These are phyloP conservation scores for Baorangia bicolor DNA, from an alignment of 768 basidiomycete genomes.

Conservation along the genomic window DNA sequence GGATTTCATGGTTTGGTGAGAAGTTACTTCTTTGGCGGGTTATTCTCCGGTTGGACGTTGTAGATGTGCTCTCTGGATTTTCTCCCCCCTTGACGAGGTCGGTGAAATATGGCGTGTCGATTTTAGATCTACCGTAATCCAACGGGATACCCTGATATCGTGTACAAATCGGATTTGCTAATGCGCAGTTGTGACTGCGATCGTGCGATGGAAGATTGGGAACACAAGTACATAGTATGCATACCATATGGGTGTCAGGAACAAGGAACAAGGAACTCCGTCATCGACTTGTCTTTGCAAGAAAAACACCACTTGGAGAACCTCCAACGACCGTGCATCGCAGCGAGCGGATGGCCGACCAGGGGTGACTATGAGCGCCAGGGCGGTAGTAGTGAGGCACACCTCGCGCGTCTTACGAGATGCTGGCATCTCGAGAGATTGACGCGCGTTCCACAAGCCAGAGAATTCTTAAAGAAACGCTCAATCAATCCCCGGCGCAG, in stretches of 20 bases:
- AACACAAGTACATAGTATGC: not conserved
- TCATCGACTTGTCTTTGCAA: not conserved
- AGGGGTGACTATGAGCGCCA: not conserved
- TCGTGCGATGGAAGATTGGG: not conserved
- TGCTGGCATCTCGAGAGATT: not conserved
- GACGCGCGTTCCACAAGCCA: not conserved
- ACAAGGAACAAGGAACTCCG: not conserved
- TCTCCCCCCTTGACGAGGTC: constrained; percentile 2
- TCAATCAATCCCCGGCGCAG: not conserved
- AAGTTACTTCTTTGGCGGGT: not conserved
- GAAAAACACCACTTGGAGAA: not conserved
- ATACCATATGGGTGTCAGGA: not conserved
- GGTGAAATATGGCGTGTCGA: constrained; percentile 5
- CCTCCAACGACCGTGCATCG: not conserved
- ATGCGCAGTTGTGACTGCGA: not conserved
- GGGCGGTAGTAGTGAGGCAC: not conserved
- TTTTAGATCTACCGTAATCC: not conserved
- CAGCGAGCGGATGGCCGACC: not conserved
- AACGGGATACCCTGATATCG: not conserved
- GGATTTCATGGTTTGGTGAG: not conserved
- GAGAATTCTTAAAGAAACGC: not conserved
- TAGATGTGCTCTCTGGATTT: not conserved
- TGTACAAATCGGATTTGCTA: not conserved
- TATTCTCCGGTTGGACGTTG: not conserved
- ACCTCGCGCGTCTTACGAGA: not conserved